A percentile compares a stretch with the other conserved stretches of the same genome.
These are phyloP conservation scores for Venturia oleaginea DNA, from an alignment of 2,329 filamentous ascomycete genomes.

Conservation along the genomic window DNA sequence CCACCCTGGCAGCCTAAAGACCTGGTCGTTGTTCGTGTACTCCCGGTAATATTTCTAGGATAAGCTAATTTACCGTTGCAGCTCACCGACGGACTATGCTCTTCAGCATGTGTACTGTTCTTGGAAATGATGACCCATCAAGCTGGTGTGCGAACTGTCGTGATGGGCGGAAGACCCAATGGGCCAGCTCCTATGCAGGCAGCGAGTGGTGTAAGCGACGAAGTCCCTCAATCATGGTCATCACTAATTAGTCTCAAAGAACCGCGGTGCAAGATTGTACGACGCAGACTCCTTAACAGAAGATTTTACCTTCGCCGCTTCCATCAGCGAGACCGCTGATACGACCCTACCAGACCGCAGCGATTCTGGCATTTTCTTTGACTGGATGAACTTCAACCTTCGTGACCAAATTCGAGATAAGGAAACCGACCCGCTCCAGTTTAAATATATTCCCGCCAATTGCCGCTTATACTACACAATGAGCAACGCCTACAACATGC, in stretches of 20 bases:
- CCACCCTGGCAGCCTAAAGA: slow-evolving; percentile 1
- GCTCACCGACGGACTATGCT: slow-evolving; percentile 48
- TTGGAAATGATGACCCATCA: slow-evolving; percentile 42
- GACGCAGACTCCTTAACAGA: neutral
- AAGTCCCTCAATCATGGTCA: neutral
- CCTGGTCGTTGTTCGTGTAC: neutral
- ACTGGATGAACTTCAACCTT: slow-evolving; percentile 26
- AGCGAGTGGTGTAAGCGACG: slow-evolving; percentile 53
- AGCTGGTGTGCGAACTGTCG: slow-evolving; percentile 45
- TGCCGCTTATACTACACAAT: slow-evolving; percentile 32
- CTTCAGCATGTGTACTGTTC: slow-evolving; percentile 50
- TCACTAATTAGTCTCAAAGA: neutral
- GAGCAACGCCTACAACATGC: slow-evolving; percentile 28
- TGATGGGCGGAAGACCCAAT: slow-evolving; percentile 49
- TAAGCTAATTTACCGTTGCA: neutral
- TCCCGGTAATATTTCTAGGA: too few species aligned
- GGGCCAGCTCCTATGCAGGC: slow-evolving; percentile 46
- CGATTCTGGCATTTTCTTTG: slow-evolving; percentile 21
- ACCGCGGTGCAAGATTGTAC: neutral
- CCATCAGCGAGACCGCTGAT: neutral
- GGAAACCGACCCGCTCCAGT: slow-evolving; percentile 25
- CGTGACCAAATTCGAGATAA: slow-evolving; percentile 29
- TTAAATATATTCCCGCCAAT: slow-evolving; percentile 30
- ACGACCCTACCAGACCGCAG: slow-evolving; percentile 15
- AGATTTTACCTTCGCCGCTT: neutral